phyloP scores from a whole-genome alignment of 495 filamentous ascomycete genomes.

The Hypoxylon subgilvum region DNA sequence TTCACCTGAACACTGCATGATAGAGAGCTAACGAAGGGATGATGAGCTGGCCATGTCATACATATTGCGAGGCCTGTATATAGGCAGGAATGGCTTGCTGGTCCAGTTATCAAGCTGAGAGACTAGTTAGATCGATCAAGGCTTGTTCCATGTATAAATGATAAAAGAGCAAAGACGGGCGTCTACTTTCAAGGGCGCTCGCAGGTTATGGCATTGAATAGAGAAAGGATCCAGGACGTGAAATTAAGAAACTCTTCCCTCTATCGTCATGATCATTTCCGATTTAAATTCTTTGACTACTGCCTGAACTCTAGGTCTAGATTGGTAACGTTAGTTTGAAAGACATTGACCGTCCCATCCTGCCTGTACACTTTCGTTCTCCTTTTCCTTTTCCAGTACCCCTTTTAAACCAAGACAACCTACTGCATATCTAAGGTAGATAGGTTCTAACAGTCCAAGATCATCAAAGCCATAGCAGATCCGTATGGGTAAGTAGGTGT shows the following conservation, averaged over 20 bases:
- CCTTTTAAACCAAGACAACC: background rate
- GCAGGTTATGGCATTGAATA: background rate
- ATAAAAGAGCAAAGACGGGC: background rate
- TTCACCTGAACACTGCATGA: too few species aligned
- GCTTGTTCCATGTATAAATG: background rate
- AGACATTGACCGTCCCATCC: too few species aligned
- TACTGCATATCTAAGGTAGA: too few species aligned
- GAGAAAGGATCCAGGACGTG: background rate
- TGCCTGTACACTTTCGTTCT: too few species aligned
- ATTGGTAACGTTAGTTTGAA: too few species aligned
- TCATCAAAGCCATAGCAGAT: too few species aligned
- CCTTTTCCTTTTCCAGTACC: background rate
- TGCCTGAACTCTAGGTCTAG: too few species aligned
- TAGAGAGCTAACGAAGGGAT: too few species aligned
- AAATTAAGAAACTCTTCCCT: constrained; percentile 29
- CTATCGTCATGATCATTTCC: background rate
- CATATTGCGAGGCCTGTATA: constrained; percentile 4
- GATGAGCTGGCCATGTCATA: constrained; percentile 7
- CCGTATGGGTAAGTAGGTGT: too few species aligned
- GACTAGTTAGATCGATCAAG: background rate
- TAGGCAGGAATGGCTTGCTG: too few species aligned
- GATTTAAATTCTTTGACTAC: too few species aligned
- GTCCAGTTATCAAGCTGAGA: background rate
- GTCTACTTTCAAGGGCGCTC: background rate
- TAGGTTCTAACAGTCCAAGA: too few species aligned